Base-by-base conservation (phyloP, 257 asterid genomes). In the Mentha longifolia region DNA sequence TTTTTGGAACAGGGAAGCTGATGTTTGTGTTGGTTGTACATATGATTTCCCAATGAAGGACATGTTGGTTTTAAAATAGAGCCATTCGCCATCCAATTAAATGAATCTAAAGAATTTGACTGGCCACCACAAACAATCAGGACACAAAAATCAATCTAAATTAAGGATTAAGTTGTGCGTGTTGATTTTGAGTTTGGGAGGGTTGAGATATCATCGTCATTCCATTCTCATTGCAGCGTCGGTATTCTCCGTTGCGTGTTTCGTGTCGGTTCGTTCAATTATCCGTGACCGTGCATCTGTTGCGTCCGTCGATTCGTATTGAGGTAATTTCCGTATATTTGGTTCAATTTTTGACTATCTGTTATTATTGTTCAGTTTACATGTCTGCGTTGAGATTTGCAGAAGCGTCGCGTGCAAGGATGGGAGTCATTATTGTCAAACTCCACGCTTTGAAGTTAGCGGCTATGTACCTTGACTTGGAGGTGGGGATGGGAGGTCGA, bases 1-100 rank as follows among this genome's bases (percentile, higher is more conserved):
- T 77, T 74, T 77, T 81, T 79, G 83, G 54, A 73, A 50, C 57
- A 80, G 79, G 76, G 85, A 58, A 74, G 73, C 71, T 59, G 75
- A 75, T 63, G 69, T 72, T 51, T 71, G 65, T 74, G 73, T 69
- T 68, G 60, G 74, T 74, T 82, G 86, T 79, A 77, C 68, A 79
- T 69, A 82, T 76, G 77, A 64, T 73, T 76, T 67, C 70, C 39
- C 71, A 73, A 67, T 82, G 74, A 79, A 79, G 81, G 75, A 74
- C 71, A 59, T 65, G 63, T 63, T 78, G 82, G 78, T 79, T 64
- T 76, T 76, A 51, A 65, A 74, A 62, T 65, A 65, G 63, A 63
- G 68, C 72, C 72, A 67, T 51, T 72, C 56, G 5, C 39, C 54
- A 61, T 67, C 74, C 46, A 59, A 61, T 19, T 72, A 46, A 69